A percentile compares a stretch with the other conserved stretches of the same genome.
These are phyloP conservation scores for Pseudogymnoascus sp. DNA, from an alignment of 2,329 filamentous ascomycete species.

Conservation along the genomic window DNA sequence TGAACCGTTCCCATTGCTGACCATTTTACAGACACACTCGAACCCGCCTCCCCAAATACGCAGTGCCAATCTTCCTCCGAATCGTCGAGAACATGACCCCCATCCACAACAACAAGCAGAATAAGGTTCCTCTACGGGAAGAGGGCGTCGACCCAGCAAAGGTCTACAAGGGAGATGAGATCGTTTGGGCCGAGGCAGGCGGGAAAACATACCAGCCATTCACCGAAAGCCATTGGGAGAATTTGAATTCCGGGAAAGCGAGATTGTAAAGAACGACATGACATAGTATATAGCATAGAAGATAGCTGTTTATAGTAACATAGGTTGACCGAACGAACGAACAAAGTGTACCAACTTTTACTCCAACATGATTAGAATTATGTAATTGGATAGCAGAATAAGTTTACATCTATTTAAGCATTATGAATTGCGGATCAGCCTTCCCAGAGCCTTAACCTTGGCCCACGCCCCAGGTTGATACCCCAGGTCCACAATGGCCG, in stretches of 20 bases:
- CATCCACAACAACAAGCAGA: constrained; percentile 75
- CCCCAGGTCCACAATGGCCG: constrained; percentile 54
- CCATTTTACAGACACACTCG: constrained; percentile 42
- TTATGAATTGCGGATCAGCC: constrained; percentile 29
- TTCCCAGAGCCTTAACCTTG: constrained; percentile 27
- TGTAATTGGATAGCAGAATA: constrained; percentile 5
- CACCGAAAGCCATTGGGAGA: constrained; percentile 51
- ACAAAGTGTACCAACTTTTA: background rate
- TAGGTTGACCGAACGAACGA: background rate
- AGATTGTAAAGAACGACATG: constrained; percentile 34
- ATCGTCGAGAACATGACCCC: constrained; percentile 52
- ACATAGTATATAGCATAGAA: background rate
- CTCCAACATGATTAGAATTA: background rate
- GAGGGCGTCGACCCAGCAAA: constrained; percentile 57
- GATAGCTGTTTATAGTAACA: constrained; percentile 3
- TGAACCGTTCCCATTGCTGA: too few relatives aligned
- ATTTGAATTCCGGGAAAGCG: constrained; percentile 39
- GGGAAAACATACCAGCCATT: constrained; percentile 56
- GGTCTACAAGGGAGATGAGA: constrained; percentile 36
- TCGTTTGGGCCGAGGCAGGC: constrained; percentile 53
- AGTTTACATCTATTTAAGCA: constrained; percentile 10
- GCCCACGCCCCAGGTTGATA: constrained; percentile 41
- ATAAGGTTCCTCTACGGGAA: constrained; percentile 63
- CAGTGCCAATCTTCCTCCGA: constrained; percentile 67
- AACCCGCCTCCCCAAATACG: constrained; percentile 61